Percentiles rank a stretch among this genome's conserved stretches.
Evolutionary conservation across 768 basidiomycete genomes (phyloP).

Genomic region (Leccinum olivaceopallidum): DNA sequence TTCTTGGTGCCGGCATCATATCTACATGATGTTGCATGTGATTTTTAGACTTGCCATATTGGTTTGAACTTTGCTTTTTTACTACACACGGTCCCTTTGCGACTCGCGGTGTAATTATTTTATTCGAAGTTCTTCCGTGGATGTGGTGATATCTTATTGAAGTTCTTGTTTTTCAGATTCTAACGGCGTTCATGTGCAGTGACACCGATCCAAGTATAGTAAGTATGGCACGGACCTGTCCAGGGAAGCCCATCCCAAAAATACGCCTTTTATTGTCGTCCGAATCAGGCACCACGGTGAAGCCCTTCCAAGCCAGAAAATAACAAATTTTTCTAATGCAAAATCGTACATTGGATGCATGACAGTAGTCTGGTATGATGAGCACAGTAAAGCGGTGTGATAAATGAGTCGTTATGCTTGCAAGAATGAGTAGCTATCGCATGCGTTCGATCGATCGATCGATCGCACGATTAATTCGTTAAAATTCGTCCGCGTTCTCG

Average conservation of each 20-base stretch:
- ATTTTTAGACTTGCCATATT: not conserved
- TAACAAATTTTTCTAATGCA: not conserved
- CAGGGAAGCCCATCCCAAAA: not conserved
- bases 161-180: not conserved
- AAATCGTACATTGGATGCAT: not conserved
- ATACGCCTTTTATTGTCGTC: not conserved
- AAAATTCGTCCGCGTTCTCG: not conserved
- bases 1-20: not conserved
- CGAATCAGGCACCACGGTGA: not conserved
- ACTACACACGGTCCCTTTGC: not conserved
- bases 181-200: not conserved
- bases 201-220: not conserved
- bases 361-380: not conserved
- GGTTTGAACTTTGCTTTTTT: not conserved
- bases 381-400: not conserved
- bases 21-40: not conserved
- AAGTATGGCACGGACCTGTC: not conserved
- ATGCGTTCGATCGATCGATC: not conserved
- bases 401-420: constrained; percentile 1
- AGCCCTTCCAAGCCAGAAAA: not conserved
- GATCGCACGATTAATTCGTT: not conserved
- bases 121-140: not conserved
- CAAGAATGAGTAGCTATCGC: not conserved
- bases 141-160: not conserved
- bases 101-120: not conserved